phyloP scores from a whole-genome alignment of 2,329 filamentous ascomycete species.

The Leptographium radiaticola region DNA sequence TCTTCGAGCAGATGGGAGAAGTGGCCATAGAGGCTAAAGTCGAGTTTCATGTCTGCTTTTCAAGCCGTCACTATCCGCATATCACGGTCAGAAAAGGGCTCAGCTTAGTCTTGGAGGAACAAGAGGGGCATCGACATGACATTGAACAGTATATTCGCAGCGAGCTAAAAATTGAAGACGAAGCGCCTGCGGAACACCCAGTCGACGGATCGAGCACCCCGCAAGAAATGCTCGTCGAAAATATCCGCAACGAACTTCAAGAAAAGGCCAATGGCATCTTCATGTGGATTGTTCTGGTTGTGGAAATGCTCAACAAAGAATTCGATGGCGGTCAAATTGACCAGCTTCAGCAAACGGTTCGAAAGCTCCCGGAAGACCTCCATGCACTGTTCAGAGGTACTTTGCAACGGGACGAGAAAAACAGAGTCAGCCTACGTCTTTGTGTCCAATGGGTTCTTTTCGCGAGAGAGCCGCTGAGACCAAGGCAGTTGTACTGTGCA shows the following conservation, averaged over 20 bases:
- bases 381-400: conserved; percentile 23
- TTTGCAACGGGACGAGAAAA: conserved; percentile 28
- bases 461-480: conserved; percentile 27
- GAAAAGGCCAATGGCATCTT: conserved; percentile 28
- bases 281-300: conserved; percentile 28
- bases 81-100: conserved; percentile 20
- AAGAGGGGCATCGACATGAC: conserved; percentile 22
- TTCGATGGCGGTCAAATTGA: conserved; percentile 15
- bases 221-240: conserved; percentile 6
- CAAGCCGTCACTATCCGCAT: conserved; percentile 34
- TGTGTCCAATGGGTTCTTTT: conserved; percentile 43
- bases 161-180: conserved; percentile 4
- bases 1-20: conserved; percentile 26
- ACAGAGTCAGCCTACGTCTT: conserved; percentile 26
- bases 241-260: conserved; percentile 16
- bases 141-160: neutral
- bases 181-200: neutral
- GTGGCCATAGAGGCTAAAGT: conserved; percentile 7
- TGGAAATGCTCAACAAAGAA: conserved; percentile 24
- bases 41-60: conserved; percentile 25
- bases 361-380: neutral
- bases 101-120: conserved; percentile 19
- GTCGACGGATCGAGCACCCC: neutral
- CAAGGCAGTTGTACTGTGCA: conserved; percentile 28
- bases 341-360: conserved; percentile 17